Conservation (phyloP, 768 basidiomycete species). For the Russula sp. region DNA sequence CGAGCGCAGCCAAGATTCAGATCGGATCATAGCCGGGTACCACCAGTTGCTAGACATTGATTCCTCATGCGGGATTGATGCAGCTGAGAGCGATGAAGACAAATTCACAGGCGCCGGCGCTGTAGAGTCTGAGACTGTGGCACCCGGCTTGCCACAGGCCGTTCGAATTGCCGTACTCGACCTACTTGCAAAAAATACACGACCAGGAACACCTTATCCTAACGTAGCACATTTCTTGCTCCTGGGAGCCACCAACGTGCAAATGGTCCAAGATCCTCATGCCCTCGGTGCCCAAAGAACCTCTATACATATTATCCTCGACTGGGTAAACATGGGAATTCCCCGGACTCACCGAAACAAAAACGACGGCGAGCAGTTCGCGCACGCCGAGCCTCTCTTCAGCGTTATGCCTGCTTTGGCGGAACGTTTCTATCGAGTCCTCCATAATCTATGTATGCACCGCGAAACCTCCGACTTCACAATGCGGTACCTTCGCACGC, state of each 20-base stretch:
- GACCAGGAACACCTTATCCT: slow-evolving; percentile 59
- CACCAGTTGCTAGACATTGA: slow-evolving; percentile 62
- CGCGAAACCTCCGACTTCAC: slow-evolving; percentile 75
- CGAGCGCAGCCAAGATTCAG: slow-evolving; percentile 76
- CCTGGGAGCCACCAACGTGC: slow-evolving; percentile 59
- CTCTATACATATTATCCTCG: slow-evolving; percentile 78
- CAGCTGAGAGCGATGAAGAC: slow-evolving; percentile 58
- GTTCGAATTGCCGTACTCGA: slow-evolving; percentile 77
- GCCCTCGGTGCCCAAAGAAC: slow-evolving; percentile 67
- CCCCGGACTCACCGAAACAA: slow-evolving; percentile 52
- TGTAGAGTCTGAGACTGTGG: slow-evolving; percentile 47
- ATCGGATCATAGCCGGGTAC: slow-evolving; percentile 82
- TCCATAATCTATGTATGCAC: slow-evolving; percentile 87
- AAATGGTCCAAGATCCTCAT: slow-evolving; percentile 74
- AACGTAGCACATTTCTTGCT: slow-evolving; percentile 87
- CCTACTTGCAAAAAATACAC: slow-evolving; percentile 74
- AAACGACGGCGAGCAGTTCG: slow-evolving; percentile 39
- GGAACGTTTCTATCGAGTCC: slow-evolving; percentile 77
- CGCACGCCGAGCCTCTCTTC: slow-evolving; percentile 52
- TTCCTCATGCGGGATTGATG: slow-evolving; percentile 56
- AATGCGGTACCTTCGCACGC: slow-evolving; percentile 81
- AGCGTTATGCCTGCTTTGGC: slow-evolving; percentile 69
- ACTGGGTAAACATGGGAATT: slow-evolving; percentile 69
- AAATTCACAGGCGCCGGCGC: slow-evolving; percentile 73
- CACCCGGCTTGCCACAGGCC: slow-evolving; percentile 57